These are phyloP conservation scores for Pseudocercospora crystallina DNA, from an alignment of 2,329 filamentous ascomycete genomes.

Conservation along the genomic window DNA sequence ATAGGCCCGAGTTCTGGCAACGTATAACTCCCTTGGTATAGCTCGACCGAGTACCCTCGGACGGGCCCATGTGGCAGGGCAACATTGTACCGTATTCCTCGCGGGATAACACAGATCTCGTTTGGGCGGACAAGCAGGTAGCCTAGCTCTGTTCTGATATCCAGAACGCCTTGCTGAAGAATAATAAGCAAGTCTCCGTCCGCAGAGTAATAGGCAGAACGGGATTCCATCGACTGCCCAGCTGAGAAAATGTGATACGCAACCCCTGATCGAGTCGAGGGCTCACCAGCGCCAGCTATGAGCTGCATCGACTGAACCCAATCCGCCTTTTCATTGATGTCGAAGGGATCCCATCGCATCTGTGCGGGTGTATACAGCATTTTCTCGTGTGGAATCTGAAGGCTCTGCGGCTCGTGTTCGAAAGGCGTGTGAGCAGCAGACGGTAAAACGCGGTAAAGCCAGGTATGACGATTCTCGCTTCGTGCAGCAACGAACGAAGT, in stretches of 20 bases:
- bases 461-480: conserved; percentile 57
- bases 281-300: conserved; percentile 75
- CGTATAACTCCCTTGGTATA: conserved; percentile 63
- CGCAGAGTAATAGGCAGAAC: conserved; percentile 77
- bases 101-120: conserved; percentile 66
- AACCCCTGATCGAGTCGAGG: conserved; percentile 74
- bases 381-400: conserved; percentile 38
- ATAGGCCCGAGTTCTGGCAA: conserved; percentile 67
- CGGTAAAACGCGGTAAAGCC: conserved; percentile 58
- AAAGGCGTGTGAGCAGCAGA: conserved; percentile 59
- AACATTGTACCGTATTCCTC: conserved; percentile 66
- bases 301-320: conserved; percentile 69
- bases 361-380: conserved; percentile 67
- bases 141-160: conserved; percentile 68
- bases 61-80: conserved; percentile 59
- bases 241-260: conserved; percentile 80
- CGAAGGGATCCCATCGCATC: conserved; percentile 76
- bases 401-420: no score
- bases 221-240: conserved; percentile 71
- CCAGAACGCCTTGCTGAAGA: conserved; percentile 62
- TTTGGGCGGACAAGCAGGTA: conserved; percentile 63
- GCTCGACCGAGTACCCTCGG: conserved; percentile 65
- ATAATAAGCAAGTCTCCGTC: conserved; percentile 68
- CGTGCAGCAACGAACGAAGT: conserved; percentile 59
- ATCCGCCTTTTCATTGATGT: conserved; percentile 66